Evolutionary conservation across 257 asterid genomes (phyloP), one percentile per base, ranked within the genome.

Genomic region (Salvia hispanica): DNA sequence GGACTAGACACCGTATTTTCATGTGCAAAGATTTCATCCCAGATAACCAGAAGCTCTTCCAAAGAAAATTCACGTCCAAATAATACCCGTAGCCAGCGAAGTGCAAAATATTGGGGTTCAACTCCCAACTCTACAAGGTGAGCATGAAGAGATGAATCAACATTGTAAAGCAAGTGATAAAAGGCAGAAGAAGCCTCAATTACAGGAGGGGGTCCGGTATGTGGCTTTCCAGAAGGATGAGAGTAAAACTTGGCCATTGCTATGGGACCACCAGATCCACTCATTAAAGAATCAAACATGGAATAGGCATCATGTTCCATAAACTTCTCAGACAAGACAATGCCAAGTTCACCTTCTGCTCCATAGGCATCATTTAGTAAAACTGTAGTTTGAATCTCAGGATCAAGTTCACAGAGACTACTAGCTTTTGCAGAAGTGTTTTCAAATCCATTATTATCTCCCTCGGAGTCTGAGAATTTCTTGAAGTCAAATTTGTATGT

Each of bases 311-410:
- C 98, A 58, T 91, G 98, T 80, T 91, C 98, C 86, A 84, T 82
- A 63, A 91, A 89, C 76, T 87, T 91, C 76, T 87, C 91, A 1
- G 98, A 91, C 66, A 91, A 73, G 63, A 89, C 90, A n/a, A 88
- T 77, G 33, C 98, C 98, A 28, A 91, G 92, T 81, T 89, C 98
- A 68, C 96, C 96, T 75, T 91, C 98, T 55, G 98, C 95, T 31
- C 98, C 98, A 58, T 91, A 91, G 71, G 95, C 95, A 76, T 91
- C 98, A 34, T 88, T 81, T 42, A 91, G 78, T 66, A 79, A 75
- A 77, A 91, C 79, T 53, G 84, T 79, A 46, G 83, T 73, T 74
- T 89, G 94, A 61, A 82, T 74, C 72, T 76, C 84, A n/a, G 92
- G 86, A 71, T 89, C 95, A 45, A 87, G 87, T 68, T 87, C 94